Base-by-base conservation (phyloP, 2,329 filamentous ascomycete genomes). In the Colletotrichum coccodes region DNA sequence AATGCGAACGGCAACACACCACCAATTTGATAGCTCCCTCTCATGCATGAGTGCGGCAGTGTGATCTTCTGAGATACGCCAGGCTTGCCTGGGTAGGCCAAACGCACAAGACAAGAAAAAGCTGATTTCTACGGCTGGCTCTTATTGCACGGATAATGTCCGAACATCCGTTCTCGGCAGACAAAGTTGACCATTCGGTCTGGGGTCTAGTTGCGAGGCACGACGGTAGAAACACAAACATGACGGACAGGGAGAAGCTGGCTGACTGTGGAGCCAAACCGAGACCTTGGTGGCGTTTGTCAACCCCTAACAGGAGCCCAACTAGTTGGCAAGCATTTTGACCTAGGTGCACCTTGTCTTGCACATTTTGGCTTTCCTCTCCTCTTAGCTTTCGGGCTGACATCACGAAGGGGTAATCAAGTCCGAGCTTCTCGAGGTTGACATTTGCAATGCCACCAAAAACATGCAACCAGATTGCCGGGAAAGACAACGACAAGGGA, bases 401-500 rank as follows among this genome's bases (percentile, higher is more conserved):
- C 59, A 53, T 53, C 47, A 32, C 47, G 23, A 18, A 12, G 46
- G 42, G 46, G 21, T 50, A 52, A 52, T 12, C 32, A 38, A 49
- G 59, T 52, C 46, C 23, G n/a, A 53, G 42, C 32, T 49, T 56
- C 36, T 38, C 6, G 9, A 21, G 14, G 30, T 32, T 53, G 18
- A 30, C 21, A 36, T 23, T 38, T 23, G 23, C 16, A 44, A 18
- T 26, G 11, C n/a, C 16, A 18, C 26, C 54, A 36, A 14, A 47
- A 28, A 21, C 38, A 26, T 26, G 54, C 52, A 64, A 65, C 61
- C 54, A 46, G 47, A 68, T 65, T 65, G 47, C 49, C 53, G 65
- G 65, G 65, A 68, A 56, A 53, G 34, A 16, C 32, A 40, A 34
- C 23, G 46, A 49, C 49, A 36, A 38, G 64, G 50, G 50, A 21